Evolutionary conservation across 2,329 filamentous ascomycete genomes (phyloP).

Genomic region (Penicillium sp.): DNA sequence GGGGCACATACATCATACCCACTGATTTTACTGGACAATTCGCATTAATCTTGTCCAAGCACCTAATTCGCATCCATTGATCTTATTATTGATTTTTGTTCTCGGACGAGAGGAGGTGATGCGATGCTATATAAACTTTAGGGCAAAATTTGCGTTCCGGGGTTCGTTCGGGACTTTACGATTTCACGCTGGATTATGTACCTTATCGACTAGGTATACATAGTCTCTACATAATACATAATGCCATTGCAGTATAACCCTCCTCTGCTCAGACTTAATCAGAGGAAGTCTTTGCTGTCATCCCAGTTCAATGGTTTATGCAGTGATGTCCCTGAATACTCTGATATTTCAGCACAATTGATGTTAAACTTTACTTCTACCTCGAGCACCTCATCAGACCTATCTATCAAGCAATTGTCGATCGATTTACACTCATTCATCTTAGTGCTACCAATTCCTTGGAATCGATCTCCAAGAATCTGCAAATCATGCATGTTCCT

Average conservation of each 20-base stretch:
- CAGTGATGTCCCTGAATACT: neutral
- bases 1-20: neutral
- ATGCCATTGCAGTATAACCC: neutral
- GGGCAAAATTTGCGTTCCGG: no score
- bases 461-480: neutral
- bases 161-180: neutral
- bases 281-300: no score
- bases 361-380: conserved; percentile 14
- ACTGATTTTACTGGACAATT: conserved; percentile 6
- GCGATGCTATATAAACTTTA: neutral
- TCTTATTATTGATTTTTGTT: neutral
- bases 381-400: conserved; percentile 21
- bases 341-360: neutral
- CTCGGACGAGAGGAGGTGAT: conserved; percentile 15
- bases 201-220: no score
- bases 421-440: conserved; percentile 5
- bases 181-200: no score
- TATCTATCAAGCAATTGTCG: conserved; percentile 18
- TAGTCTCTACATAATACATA: no score
- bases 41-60: neutral
- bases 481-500: conserved; percentile 1
- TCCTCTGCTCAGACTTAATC: no score
- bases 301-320: neutral
- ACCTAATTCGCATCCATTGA: neutral
- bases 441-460: neutral